phyloP scores from a whole-genome alignment of 2,329 filamentous ascomycete genomes.

The Plenodomus lindquistii region DNA sequence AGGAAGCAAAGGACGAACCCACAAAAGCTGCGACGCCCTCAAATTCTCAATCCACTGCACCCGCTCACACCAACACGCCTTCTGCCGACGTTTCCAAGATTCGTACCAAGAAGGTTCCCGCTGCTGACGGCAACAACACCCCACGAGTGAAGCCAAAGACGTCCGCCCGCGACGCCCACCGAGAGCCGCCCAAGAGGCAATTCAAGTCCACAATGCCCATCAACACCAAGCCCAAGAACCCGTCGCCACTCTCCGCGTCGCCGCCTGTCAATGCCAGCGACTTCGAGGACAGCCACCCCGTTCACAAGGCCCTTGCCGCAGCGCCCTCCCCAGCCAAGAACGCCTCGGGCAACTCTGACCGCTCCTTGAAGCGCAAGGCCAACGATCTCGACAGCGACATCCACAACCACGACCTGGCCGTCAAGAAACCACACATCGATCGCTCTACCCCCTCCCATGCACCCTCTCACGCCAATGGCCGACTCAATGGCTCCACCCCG shows the following conservation, averaged over 20 bases:
- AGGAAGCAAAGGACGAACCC: constrained; percentile 5
- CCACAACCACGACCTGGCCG: constrained; percentile 39
- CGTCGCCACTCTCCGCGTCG: constrained; percentile 64
- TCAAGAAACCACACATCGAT: constrained; percentile 39
- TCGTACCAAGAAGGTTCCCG: constrained; percentile 33
- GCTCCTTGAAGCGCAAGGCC: constrained; percentile 47
- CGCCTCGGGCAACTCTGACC: constrained; percentile 37
- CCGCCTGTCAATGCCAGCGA: constrained; percentile 65
- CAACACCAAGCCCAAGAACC: constrained; percentile 62
- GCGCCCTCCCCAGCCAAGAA: constrained; percentile 41
- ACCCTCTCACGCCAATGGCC: constrained; percentile 34
- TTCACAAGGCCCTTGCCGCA: constrained; percentile 43
- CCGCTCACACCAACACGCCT: constrained; percentile 19
- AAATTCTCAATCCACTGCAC: constrained; percentile 8
- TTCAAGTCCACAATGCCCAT: constrained; percentile 37
- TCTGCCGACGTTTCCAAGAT: constrained; percentile 29
- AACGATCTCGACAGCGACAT: constrained; percentile 44
- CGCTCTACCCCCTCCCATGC: constrained; percentile 35
- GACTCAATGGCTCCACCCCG: constrained; percentile 32
- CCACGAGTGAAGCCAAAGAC: constrained; percentile 38
- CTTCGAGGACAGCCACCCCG: constrained; percentile 51
- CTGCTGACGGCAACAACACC: constrained; percentile 20
- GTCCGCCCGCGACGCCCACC: constrained; percentile 26
- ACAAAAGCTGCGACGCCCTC: constrained; percentile 21
- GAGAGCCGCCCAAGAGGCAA: constrained; percentile 24